Percentiles rank a stretch among this genome's conserved stretches.
Evolutionary conservation across 495 filamentous ascomycete species (phyloP).

Genomic region (Neurospora sp.): DNA sequence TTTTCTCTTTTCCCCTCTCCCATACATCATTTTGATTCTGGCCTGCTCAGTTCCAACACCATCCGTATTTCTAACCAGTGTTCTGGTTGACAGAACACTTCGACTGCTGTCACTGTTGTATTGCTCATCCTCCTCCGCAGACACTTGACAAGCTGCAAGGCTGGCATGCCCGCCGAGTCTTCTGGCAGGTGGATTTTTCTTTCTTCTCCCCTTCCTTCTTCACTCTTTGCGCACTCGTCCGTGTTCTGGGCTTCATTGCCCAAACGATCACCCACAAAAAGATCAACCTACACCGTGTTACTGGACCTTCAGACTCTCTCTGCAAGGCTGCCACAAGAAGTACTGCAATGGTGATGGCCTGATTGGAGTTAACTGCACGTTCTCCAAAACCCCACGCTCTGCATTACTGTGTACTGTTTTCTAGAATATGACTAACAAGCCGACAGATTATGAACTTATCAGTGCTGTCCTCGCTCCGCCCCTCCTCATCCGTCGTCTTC

Average conservation of each 20-base stretch:
- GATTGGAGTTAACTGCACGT: not conserved
- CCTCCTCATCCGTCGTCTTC: too few relatives aligned
- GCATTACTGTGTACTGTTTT: not conserved
- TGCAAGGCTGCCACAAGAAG: not conserved
- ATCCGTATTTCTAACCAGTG: not conserved
- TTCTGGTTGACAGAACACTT: not conserved
- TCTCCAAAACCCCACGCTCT: not conserved
- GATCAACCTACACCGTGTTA: too few relatives aligned
- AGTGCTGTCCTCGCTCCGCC: too few relatives aligned
- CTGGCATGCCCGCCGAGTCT: too few relatives aligned
- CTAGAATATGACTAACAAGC: not conserved
- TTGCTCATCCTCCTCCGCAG: not conserved
- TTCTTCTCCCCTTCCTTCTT: too few relatives aligned
- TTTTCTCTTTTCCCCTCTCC: not conserved
- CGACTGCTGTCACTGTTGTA: not conserved
- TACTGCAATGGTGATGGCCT: not conserved
- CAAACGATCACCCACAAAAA: too few relatives aligned
- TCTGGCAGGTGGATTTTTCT: too few relatives aligned
- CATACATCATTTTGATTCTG: not conserved
- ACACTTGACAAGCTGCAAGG: not conserved
- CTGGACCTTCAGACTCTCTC: not conserved
- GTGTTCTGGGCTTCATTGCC: too few relatives aligned
- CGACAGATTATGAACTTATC: not conserved
- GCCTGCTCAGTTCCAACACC: not conserved
- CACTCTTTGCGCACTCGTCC: too few relatives aligned